Conservation (phyloP, 805 yeast species). For the Yamadazyma takamatsuzukensis region DNA sequence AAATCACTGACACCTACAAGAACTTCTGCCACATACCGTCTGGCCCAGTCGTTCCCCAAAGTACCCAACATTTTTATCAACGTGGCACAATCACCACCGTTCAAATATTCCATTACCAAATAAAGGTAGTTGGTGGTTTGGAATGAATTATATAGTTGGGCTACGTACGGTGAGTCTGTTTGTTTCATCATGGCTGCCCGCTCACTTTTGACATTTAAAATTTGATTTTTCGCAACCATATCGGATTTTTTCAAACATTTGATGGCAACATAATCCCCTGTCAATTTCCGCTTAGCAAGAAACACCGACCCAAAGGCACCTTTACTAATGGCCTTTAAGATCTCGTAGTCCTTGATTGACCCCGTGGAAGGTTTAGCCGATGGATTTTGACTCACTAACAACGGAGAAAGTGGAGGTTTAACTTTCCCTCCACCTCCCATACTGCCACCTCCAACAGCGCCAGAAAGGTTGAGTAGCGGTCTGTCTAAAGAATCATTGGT, state of each 20-base stretch:
- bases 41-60: slow-evolving; percentile 83
- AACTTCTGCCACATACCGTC: slow-evolving; percentile 82
- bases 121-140: slow-evolving; percentile 85
- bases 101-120: slow-evolving; percentile 92
- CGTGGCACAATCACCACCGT: slow-evolving; percentile 95
- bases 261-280: slow-evolving; percentile 95
- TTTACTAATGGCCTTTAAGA: slow-evolving; percentile 87
- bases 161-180: slow-evolving; percentile 89
- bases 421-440: slow-evolving; percentile 4
- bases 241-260: slow-evolving; percentile 88
- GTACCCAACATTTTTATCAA: slow-evolving; percentile 77
- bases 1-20: slow-evolving; percentile 86
- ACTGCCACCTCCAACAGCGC: not conserved
- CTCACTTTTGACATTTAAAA: slow-evolving; percentile 89
- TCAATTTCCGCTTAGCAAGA: slow-evolving; percentile 73
- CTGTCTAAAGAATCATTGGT: slow-evolving; percentile 2
- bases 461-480: too few relatives aligned
- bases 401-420: slow-evolving; percentile 76
- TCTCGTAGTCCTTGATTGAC: slow-evolving; percentile 82
- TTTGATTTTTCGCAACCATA: slow-evolving; percentile 97
- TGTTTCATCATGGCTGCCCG: slow-evolving; percentile 98
- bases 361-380: slow-evolving; percentile 53
- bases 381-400: slow-evolving; percentile 64
- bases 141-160: slow-evolving; percentile 80
- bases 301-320: slow-evolving; percentile 98